phyloP scores from a whole-genome alignment of 73 alveolate genomes.

The Breviolum minutum region DNA sequence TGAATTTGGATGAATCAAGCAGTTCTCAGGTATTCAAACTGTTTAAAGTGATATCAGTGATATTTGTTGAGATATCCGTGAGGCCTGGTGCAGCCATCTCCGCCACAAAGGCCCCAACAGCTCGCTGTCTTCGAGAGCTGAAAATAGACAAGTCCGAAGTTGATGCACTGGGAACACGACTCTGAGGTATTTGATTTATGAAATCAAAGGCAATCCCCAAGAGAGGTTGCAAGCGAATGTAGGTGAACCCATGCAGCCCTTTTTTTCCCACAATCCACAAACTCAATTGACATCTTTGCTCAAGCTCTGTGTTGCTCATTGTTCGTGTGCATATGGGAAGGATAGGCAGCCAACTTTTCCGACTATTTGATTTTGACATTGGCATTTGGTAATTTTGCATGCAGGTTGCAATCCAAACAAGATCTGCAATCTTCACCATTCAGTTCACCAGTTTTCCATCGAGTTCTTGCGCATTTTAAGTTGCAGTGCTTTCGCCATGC shows the following conservation, averaged over 20 bases:
- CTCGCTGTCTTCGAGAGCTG: slow-evolving; percentile 37
- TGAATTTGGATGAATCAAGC: background rate
- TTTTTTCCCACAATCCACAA: background rate
- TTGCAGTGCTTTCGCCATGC: slow-evolving; percentile 39
- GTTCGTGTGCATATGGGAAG: no score
- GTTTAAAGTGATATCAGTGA: no score
- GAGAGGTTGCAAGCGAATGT: no score
- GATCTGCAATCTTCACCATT: no score
- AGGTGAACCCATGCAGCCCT: no score
- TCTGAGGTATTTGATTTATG: background rate
- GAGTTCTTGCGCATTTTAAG: background rate
- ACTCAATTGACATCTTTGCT: no score
- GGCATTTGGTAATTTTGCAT: no score
- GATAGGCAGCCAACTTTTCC: no score
- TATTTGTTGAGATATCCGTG: background rate
- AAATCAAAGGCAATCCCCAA: no score
- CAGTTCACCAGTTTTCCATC: background rate
- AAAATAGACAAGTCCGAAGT: background rate
- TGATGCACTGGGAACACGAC: background rate
- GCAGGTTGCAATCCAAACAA: no score
- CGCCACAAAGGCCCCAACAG: slow-evolving; percentile 55
- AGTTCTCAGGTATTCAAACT: background rate
- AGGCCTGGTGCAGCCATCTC: slow-evolving; percentile 58
- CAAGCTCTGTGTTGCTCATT: no score
- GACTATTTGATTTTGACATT: no score